Percentiles rank a stretch among this genome's conserved stretches.
phyloP scores from a whole-genome alignment of 2,329 filamentous ascomycete genomes.

The Dichotomopilus funicola region DNA sequence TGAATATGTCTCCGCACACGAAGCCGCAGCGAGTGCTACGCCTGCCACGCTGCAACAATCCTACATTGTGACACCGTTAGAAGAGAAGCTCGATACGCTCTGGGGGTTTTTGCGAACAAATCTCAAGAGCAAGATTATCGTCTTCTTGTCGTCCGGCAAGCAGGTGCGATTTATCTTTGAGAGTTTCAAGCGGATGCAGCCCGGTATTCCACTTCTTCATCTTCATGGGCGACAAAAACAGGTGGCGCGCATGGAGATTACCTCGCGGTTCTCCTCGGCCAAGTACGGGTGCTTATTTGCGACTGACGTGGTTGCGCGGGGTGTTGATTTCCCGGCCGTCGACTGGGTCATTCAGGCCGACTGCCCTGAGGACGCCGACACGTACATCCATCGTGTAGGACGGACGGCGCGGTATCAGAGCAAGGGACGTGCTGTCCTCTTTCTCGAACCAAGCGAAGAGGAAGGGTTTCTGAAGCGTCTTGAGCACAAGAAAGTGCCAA shows the following conservation, averaged over 20 bases:
- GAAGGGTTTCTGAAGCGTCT: conserved; percentile 81
- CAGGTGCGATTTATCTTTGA: conserved; percentile 96
- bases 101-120: conserved; percentile 90
- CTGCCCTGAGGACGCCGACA: conserved; percentile 92
- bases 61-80: conserved; percentile 77
- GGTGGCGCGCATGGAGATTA: conserved; percentile 79
- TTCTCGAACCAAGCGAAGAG: conserved; percentile 89
- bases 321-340: conserved; percentile 91
- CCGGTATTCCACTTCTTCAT: conserved; percentile 87
- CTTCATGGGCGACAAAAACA: conserved; percentile 94
- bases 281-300: conserved; percentile 87
- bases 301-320: conserved; percentile 89
- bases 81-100: conserved; percentile 84
- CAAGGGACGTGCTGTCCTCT: conserved; percentile 79
- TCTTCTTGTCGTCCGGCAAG: conserved; percentile 92
- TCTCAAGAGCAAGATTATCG: conserved; percentile 88
- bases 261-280: conserved; percentile 70
- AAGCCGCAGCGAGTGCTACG: conserved; percentile 71
- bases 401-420: conserved; percentile 90
- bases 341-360: conserved; percentile 99
- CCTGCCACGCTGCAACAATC: conserved; percentile 82
- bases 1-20: conserved; percentile 92
- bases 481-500: conserved; percentile 81
- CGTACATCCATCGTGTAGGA: conserved; percentile 94
- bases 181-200: conserved; percentile 84